Percentiles rank a stretch among this genome's conserved stretches.
These are phyloP conservation scores for Physcomitrellopsis africana DNA, from an alignment of 225 moss, liverwort and hornwort genomes.

Conservation along the genomic window DNA sequence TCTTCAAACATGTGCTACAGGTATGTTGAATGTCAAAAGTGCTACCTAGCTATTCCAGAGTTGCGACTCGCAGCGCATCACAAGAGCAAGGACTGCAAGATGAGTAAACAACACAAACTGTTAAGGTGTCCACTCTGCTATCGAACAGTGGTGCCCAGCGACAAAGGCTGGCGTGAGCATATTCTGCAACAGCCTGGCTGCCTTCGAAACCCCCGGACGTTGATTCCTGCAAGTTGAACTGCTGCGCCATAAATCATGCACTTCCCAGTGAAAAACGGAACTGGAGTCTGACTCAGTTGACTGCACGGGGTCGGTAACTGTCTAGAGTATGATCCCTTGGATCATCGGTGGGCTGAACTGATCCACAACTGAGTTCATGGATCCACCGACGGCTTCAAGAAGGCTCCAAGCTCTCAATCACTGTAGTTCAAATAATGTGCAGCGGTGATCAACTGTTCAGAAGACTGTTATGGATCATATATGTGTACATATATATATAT, in stretches of 20 bases:
- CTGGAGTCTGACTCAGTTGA: neutral
- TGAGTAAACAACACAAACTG: slow-evolving; percentile 80
- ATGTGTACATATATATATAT: too few relatives aligned
- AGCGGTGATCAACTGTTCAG: too few relatives aligned
- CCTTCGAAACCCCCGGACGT: slow-evolving; percentile 70
- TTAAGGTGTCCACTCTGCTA: slow-evolving; percentile 82
- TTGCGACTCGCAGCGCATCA: slow-evolving; percentile 70
- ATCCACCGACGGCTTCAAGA: too few relatives aligned
- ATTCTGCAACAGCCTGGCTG: slow-evolving; percentile 89
- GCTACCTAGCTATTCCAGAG: slow-evolving; percentile 80
- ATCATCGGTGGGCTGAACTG: too few relatives aligned
- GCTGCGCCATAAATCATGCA: neutral
- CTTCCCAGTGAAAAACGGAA: neutral
- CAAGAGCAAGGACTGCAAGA: slow-evolving; percentile 45
- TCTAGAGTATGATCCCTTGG: too few relatives aligned
- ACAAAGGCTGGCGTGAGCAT: slow-evolving; percentile 87
- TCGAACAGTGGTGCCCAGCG: slow-evolving; percentile 80
- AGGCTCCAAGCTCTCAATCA: too few relatives aligned
- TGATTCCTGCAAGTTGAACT: slow-evolving; percentile 57
- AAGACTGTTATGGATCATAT: too few relatives aligned
- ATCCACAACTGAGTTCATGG: too few relatives aligned
- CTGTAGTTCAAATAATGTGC: too few relatives aligned
- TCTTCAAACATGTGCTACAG: slow-evolving; percentile 40
- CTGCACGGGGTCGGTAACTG: too few relatives aligned
- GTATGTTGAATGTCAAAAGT: slow-evolving; percentile 90